Evolutionary conservation across 257 asterid genomes (phyloP).

Genomic region (Capsicum baccatum): DNA sequence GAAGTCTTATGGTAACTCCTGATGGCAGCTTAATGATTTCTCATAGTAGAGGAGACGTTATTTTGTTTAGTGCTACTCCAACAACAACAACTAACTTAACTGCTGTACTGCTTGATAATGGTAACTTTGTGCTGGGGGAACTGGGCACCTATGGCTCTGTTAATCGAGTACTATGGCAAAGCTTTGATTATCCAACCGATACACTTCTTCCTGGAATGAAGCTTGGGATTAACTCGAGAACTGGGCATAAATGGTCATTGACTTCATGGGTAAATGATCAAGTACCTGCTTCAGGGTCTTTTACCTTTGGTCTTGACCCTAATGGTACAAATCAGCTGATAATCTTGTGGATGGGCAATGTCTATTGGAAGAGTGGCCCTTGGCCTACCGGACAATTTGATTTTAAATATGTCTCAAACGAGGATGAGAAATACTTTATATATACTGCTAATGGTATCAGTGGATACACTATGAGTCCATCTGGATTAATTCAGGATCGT

Average conservation of each 20-base stretch:
- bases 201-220: constrained; percentile 43
- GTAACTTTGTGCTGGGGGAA: constrained; percentile 34
- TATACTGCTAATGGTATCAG: neutral
- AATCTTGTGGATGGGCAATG: constrained; percentile 31
- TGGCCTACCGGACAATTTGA: neutral
- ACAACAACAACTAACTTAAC: constrained; percentile 28
- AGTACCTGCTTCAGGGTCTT: constrained; percentile 37
- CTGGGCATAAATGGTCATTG: constrained; percentile 40
- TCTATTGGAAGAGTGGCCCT: constrained; percentile 12
- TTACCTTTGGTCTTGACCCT: constrained; percentile 31
- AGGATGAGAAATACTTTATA: neutral
- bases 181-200: constrained; percentile 44
- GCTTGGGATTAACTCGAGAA: constrained; percentile 36
- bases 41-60: neutral
- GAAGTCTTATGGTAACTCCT: constrained; percentile 30
- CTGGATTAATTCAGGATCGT: neutral
- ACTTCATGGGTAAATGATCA: constrained; percentile 39
- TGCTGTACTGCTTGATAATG: constrained; percentile 35
- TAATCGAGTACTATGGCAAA: constrained; percentile 36
- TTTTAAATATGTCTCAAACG: neutral
- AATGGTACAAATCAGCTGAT: constrained; percentile 37
- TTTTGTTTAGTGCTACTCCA: constrained; percentile 26
- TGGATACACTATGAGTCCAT: neutral
- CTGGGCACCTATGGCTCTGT: constrained; percentile 32
- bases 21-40: constrained; percentile 38